Base-by-base conservation (phyloP, 306 rosid genomes). In the Vigna nakashimae region DNA sequence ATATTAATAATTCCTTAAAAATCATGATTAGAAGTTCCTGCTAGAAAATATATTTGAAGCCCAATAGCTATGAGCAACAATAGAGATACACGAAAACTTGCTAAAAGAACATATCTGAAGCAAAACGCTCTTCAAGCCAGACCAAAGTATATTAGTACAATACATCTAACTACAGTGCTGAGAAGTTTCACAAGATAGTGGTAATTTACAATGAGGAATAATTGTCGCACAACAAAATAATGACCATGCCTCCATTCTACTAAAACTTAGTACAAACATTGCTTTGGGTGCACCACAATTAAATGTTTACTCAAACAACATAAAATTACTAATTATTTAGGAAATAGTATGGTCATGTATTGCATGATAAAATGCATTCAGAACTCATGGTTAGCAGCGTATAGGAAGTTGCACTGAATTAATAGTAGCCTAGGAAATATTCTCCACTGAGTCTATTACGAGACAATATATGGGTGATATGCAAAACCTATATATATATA, bases 71-170 rank as follows among this genome's bases (percentile, higher is more conserved):
- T 74, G 52, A 50, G 65, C 14, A 49, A 43, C 43, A 57, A 6
- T 64, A 12, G 4, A 65, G 58, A 63, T 64, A 4, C 38, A 12
- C 40, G 36, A 52, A 68, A 22, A 52, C 48, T 58, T 55, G 64
- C 48, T 40, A 6, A 57, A 66, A 30, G 65, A 76, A 49, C 12
- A 45, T 26, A 73, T 13, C 65, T 26, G 36, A 56, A 55, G 36
- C 30, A 74, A 63, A 65, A 48, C 63, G 65, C 22, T 53, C 34
- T 18, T 79, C 59, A 69, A 63, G 71, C 22, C 51, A 49, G 26
- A 16, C 14, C 67, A 60, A 59, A 57, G 30, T 42, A 45, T 65
- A 48, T 66, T 68, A 20, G 65, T 28, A 30, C 34, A 30, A 30
- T 30, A 30, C 56, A 67, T 10, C 82, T 42, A 26, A 71, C 71